Evolutionary conservation across 805 yeast genomes (phyloP), one percentile per base, ranked within the genome.

Genomic region (Diddensiella santjacobensis): DNA sequence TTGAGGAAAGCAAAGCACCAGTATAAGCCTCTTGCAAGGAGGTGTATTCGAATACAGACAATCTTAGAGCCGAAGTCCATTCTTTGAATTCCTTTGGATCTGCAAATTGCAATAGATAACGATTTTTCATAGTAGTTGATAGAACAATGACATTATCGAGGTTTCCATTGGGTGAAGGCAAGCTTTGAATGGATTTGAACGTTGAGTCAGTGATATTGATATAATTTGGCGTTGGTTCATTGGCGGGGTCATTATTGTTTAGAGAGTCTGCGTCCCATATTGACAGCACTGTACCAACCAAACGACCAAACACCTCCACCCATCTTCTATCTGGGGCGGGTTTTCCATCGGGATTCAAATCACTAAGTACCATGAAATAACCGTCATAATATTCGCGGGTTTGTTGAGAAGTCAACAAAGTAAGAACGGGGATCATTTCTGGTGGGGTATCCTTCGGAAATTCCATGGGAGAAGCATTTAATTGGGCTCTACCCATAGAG

Each of bases 1-100:
- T 76, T n/a, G 96, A 89, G 6, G 95, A 84, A 46, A 93, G 71
- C 48, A 93, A 71, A 0, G 97, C 96, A 6, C 96, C 99, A 0
- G 99, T 90, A 66, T 93, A 93, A 1, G 97, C 97, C 63, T 89
- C 96, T 69, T 93, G 98, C 49, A 93, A 71, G 8, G 88, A 71
- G 17, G 82, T 78, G 66, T 84, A 83, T 69, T 93, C 99, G 64
- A 78, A 90, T 37, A 80, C 75, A 10, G 96, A 74, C 53, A 93
- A 71, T 51, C 96, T 72, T 49, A 93, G 77, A 3, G 96, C 91
- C 3, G 89, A 77, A 52, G 81, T 79, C 98, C 98, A 93, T 50
- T 74, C 74, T 45, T 75, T 71, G 61, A 84, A 81, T 47, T 81
- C 79, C 44, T 78, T 82, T 42, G 71, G 71, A 15, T 87, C 73